A percentile compares a stretch with the other conserved stretches of the same genome.
These are phyloP conservation scores for Cyberlindnera bimundalis DNA, from an alignment of 805 yeast genomes.

Conservation along the genomic window DNA sequence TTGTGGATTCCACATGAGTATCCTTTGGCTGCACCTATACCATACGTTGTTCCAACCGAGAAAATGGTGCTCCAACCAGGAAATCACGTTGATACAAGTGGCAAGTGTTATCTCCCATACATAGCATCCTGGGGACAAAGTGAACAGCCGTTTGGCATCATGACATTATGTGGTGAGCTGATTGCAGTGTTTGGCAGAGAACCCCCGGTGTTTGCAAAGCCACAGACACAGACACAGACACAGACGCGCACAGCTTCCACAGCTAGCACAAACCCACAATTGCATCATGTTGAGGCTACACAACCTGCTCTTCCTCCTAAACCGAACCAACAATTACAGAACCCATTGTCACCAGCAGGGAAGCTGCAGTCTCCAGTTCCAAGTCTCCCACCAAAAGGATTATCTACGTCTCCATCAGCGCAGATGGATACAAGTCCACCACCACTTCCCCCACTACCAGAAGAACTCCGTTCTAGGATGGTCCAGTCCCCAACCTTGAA, in stretches of 20 bases:
- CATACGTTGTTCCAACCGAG: slow-evolving; percentile 56
- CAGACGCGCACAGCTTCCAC: slow-evolving; percentile 9
- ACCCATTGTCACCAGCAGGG: not conserved
- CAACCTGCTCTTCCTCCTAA: slow-evolving; percentile 37
- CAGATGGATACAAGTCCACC: slow-evolving; percentile 26
- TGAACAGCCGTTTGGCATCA: slow-evolving; percentile 55
- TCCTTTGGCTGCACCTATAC: slow-evolving; percentile 67
- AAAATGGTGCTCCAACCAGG: slow-evolving; percentile 51
- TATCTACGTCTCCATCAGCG: not conserved
- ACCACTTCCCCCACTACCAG: slow-evolving; percentile 39
- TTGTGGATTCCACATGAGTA: slow-evolving; percentile 76
- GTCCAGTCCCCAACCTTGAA: slow-evolving; percentile 18
- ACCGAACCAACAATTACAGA: not conserved
- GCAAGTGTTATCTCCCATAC: slow-evolving; percentile 66
- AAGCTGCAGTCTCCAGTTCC: slow-evolving; percentile 6
- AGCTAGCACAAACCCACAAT: slow-evolving; percentile 7
- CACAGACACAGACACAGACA: slow-evolving; percentile 12
- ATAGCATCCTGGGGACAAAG: slow-evolving; percentile 39
- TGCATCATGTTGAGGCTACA: slow-evolving; percentile 12
- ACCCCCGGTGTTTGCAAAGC: slow-evolving; percentile 43
- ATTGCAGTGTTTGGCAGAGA: slow-evolving; percentile 36
- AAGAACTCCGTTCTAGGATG: slow-evolving; percentile 23
- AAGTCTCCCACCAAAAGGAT: slow-evolving; percentile 10
- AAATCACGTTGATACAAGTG: slow-evolving; percentile 66
- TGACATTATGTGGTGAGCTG: slow-evolving; percentile 31